These are phyloP conservation scores for Solanum lycopersicoides DNA, from an alignment of 257 asterid genomes.

Conservation along the genomic window DNA sequence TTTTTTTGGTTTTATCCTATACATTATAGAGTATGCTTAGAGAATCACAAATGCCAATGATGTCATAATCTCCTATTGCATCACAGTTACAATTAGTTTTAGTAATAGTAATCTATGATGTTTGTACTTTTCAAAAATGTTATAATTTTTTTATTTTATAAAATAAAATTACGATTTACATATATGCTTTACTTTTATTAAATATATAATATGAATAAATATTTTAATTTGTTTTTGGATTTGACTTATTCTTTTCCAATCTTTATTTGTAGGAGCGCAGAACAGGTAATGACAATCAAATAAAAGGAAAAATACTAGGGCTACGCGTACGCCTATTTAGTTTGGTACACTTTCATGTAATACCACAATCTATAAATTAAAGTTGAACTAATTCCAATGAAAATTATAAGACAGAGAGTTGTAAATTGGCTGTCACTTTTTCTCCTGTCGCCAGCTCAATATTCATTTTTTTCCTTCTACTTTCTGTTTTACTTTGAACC, in stretches of 20 bases:
- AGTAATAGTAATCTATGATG: too few species aligned
- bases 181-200: too few species aligned
- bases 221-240: not conserved
- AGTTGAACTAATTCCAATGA: not conserved
- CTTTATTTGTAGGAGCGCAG: not conserved
- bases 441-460: not conserved
- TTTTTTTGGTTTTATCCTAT: too few species aligned
- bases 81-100: too few species aligned
- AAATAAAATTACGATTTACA: too few species aligned
- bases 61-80: too few species aligned
- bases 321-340: too few species aligned
- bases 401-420: not conserved
- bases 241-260: not conserved
- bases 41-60: too few species aligned
- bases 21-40: too few species aligned
- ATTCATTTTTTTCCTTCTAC: not conserved
- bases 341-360: not conserved
- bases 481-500: not conserved
- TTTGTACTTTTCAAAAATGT: too few species aligned
- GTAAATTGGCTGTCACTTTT: not conserved
- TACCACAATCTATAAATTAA: not conserved
- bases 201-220: too few species aligned
- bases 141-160: too few species aligned
- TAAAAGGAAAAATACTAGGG: not conserved
- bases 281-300: not conserved